Evolutionary conservation across 2,329 filamentous ascomycete species (phyloP), one percentile per base, ranked within the genome.

Genomic region (Ascosphaera aggregata): DNA sequence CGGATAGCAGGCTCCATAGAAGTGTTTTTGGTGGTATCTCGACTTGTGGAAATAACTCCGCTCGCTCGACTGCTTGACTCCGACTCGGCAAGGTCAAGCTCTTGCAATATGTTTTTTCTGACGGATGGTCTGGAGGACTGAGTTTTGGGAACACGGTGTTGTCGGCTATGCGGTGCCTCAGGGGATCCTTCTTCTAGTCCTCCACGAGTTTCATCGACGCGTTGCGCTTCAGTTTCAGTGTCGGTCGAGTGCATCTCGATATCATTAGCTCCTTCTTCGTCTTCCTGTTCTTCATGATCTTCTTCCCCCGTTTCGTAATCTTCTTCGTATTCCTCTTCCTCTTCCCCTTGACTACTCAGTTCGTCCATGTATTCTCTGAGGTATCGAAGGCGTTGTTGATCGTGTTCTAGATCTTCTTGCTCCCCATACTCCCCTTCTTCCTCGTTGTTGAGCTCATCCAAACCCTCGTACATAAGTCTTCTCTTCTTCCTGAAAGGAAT

Each of bases 401-500:
- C n/a, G n/a, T n/a, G n/a, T n/a, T 48, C 40, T 41, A 57, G 45
- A 38, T 48, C 45, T 13, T 45, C 42, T 24, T 52, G 48, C 3
- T 52, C 46, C 30, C 58, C 54, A 15, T 52, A 51, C 24, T 52
- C 49, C 40, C 47, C 27, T 42, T 43, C 35, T 44, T 46, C 39
- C 42, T 42, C 18, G 44, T 43, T 1, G 46, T 48, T 20, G 55
- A 41, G 40, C 52, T 38, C 40, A 7, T 48, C 47, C 50, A 50
- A 55, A 16, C 47, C 46, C 2, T 50, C 49, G 9, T 48, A 46
- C 32, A 46, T 76, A 47, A 47, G 52, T n/a, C 72, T 64, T 27
- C 65, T 67, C 47, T 89, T 91, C 44, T 89, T 91, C 44, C 75
- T 67, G 1, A 82, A 75, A 1, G 80, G 79, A 13, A 91, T 80